A percentile compares a stretch with the other conserved stretches of the same genome.
phyloP scores from a whole-genome alignment of 176 grass and related monocot genomes.

The Hsuehochloa calcarea region DNA sequence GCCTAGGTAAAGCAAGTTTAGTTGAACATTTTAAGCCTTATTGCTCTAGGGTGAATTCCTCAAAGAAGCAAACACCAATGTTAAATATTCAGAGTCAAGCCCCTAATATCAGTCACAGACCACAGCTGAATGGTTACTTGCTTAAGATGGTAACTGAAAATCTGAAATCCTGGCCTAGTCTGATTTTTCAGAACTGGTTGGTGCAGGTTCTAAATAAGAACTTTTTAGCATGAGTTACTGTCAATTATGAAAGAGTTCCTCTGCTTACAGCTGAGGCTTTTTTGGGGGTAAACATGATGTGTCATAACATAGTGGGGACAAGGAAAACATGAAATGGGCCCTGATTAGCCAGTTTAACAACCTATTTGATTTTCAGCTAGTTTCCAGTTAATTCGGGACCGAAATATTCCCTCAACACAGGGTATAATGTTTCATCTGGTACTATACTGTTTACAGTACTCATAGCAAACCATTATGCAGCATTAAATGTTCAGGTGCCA shows the following conservation, averaged over 20 bases:
- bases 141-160: background rate
- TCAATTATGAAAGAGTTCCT: background rate
- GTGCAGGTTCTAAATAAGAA: background rate
- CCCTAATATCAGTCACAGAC: background rate
- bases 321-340: background rate
- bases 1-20: background rate
- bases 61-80: background rate
- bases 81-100: background rate
- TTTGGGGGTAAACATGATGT: background rate
- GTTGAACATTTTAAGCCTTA: background rate
- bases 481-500: background rate
- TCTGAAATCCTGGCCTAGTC: background rate
- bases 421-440: background rate
- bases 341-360: background rate
- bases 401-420: background rate
- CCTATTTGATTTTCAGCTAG: background rate
- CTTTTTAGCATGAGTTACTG: background rate
- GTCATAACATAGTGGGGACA: background rate
- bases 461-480: background rate
- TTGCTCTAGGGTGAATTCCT: background rate
- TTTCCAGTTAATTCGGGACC: background rate
- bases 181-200: background rate
- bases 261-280: background rate
- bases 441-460: background rate
- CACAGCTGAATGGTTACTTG: background rate